These are phyloP conservation scores for Paramecium primaurelia DNA, from an alignment of 73 alveolate genomes.

Conservation along the genomic window DNA sequence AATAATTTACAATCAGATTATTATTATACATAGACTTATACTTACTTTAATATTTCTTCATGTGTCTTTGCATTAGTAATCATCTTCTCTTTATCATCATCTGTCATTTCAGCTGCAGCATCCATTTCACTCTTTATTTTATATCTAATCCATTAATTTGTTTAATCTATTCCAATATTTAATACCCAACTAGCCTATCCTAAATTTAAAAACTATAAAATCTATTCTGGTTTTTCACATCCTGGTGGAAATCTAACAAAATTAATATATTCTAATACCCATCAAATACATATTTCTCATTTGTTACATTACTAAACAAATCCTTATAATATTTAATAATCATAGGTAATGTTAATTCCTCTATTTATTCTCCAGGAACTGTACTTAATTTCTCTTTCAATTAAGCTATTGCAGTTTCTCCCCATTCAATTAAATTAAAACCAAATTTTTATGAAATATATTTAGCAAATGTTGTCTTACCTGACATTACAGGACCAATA, in stretches of 20 bases:
- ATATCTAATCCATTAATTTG: conserved; percentile 4
- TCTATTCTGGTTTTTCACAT: conserved; percentile 14
- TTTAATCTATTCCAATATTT: not conserved
- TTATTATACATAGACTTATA: not conserved
- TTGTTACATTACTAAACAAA: not conserved
- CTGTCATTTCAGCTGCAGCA: not conserved
- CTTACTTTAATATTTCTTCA: not conserved
- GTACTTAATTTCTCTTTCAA: conserved; percentile 40
- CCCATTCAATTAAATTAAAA: conserved; percentile 51
- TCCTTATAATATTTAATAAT: not conserved
- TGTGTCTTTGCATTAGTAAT: not conserved
- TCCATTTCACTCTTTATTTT: not conserved
- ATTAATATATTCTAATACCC: not conserved
- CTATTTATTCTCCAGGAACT: conserved; percentile 53
- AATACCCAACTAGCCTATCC: conserved; percentile 29
- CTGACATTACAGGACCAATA: conserved; percentile 47
- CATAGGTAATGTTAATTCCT: conserved; percentile 25
- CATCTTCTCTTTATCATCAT: not conserved
- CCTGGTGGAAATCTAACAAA: conserved; percentile 10
- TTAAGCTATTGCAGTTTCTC: not conserved
- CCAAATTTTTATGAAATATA: conserved; percentile 56
- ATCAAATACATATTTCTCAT: conserved; percentile 34
- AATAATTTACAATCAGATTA: not conserved
- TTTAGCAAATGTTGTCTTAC: conserved; percentile 57
- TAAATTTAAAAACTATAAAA: not conserved